Percentiles rank a stretch among this genome's conserved stretches.
Evolutionary conservation across 192 early-diverging fungal species (phyloP).

Genomic region (Coemansia sp.): DNA sequence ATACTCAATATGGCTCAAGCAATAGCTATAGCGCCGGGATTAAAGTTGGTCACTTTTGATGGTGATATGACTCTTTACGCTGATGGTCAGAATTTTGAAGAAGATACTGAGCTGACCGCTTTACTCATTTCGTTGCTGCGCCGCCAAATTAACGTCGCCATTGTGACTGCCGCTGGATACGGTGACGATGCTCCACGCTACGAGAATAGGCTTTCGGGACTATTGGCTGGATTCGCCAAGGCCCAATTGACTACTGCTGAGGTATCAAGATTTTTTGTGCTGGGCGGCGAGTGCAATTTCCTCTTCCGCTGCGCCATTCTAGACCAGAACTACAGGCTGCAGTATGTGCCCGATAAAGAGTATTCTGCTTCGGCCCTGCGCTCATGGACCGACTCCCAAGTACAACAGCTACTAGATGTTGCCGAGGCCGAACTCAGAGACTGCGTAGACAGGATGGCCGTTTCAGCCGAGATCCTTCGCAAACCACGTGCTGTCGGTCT

Average conservation of each 20-base stretch:
- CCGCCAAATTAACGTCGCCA: constrained; percentile 70
- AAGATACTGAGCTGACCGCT: constrained; percentile 64
- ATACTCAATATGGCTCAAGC: constrained; percentile 91
- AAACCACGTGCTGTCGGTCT: constrained; percentile 82
- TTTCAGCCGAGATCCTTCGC: constrained; percentile 68
- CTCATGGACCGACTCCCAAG: constrained; percentile 60
- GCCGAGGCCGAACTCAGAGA: constrained; percentile 69
- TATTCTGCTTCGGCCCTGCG: constrained; percentile 31
- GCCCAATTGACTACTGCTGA: constrained; percentile 55
- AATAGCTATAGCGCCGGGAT: constrained; percentile 68
- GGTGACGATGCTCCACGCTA: constrained; percentile 69
- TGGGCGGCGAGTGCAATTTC: constrained; percentile 92
- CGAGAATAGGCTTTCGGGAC: constrained; percentile 75
- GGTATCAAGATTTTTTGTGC: constrained; percentile 73
- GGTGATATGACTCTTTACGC: constrained; percentile 95
- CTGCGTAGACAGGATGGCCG: constrained; percentile 67
- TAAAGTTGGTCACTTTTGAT: constrained; percentile 88
- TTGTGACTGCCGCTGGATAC: constrained; percentile 94
- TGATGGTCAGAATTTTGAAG: constrained; percentile 82
- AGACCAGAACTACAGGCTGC: constrained; percentile 54
- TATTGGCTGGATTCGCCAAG: constrained; percentile 66
- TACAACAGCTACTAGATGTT: constrained; percentile 71
- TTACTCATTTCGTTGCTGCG: constrained; percentile 72
- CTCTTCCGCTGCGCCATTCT: constrained; percentile 71
- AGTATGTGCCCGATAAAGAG: constrained; percentile 62